Evolutionary conservation across 2,329 filamentous ascomycete species (phyloP).

Genomic region (Colletotrichum trifolii): DNA sequence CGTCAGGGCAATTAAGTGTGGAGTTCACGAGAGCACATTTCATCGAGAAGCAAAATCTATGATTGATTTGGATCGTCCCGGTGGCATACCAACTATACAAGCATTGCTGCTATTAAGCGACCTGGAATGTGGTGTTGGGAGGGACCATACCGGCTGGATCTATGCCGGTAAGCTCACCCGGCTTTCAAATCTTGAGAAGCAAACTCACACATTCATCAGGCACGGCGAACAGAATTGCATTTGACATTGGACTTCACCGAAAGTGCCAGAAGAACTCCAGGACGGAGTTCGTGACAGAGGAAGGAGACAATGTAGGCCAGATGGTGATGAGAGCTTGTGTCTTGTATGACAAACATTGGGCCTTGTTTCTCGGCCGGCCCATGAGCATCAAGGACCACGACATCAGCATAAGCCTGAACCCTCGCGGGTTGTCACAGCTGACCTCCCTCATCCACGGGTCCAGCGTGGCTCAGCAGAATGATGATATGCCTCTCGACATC

Average conservation of each 20-base stretch:
- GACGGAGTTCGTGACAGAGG: slow-evolving; percentile 56
- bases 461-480: slow-evolving; percentile 42
- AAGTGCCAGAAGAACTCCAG: slow-evolving; percentile 55
- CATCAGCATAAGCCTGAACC: slow-evolving; percentile 58
- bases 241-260: slow-evolving; percentile 61
- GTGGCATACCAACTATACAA: slow-evolving; percentile 63
- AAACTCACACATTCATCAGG: slow-evolving; percentile 39
- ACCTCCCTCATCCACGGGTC: slow-evolving; percentile 47
- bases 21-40: slow-evolving; percentile 61
- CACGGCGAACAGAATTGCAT: slow-evolving; percentile 57
- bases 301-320: slow-evolving; percentile 59
- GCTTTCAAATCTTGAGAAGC: slow-evolving; percentile 37
- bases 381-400: slow-evolving; percentile 65
- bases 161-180: slow-evolving; percentile 56
- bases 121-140: slow-evolving; percentile 63
- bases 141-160: slow-evolving; percentile 66
- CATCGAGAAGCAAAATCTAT: slow-evolving; percentile 66
- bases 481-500: slow-evolving; percentile 48
- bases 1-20: slow-evolving; percentile 58
- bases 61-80: slow-evolving; percentile 63
- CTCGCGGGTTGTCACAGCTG: slow-evolving; percentile 57
- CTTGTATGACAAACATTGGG: slow-evolving; percentile 66
- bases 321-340: slow-evolving; percentile 64
- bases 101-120: slow-evolving; percentile 63
- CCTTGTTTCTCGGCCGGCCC: slow-evolving; percentile 64